Base-by-base conservation (phyloP, 352 stramenopile genomes). In the Achlya hypogyna region DNA sequence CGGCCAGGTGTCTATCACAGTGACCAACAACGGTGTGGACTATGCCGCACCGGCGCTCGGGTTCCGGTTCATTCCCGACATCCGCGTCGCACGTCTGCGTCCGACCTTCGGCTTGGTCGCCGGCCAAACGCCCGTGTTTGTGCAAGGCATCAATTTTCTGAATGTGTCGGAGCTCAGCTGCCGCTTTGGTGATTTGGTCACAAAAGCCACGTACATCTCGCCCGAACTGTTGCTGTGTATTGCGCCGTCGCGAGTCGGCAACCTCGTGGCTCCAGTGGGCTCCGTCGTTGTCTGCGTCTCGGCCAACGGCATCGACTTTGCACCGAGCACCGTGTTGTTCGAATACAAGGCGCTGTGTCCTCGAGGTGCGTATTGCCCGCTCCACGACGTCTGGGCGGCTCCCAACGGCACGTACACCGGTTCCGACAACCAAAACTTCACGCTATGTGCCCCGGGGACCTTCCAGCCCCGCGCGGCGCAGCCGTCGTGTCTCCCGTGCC, bases 141-240 rank as follows among this genome's bases (percentile, higher is more conserved):
- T 98, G 5, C 83, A 84, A 51, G 96, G 96, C 16, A 79, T 81
- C 25, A 98, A 98, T 67, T 98, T 99, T 66, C 59, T 97, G 25
- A 98, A 97, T 66, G 78, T 87, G 22, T 93, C 87, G 8, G 64
- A 83, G 1, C 73, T 98, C 20, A 71, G 71, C 14, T 99, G 96
- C 68, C 79, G 76, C 1, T 98, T 98, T 75, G 93, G 82, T 18
- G 76, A 78, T 22, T 52, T 79, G 10, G 65, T 76, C 18, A 81
- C 82, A 4, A 73, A 70, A 63, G 94, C 88, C 6, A 92, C 79
- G 5, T 96, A 88, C 42, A 65, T 99, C 14, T 88, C 76, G 1
- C 58, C 78, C 29, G 87, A 77, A 28, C 28, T 96, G 16, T 56
- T 97, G 20, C 70, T 69, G 8, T 99, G 96, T 69, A 65, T 92